Percentiles rank a stretch among this genome's conserved stretches.
Evolutionary conservation across 352 stramenopile species (phyloP).

Genomic region (Elongisporangium senticosum): DNA sequence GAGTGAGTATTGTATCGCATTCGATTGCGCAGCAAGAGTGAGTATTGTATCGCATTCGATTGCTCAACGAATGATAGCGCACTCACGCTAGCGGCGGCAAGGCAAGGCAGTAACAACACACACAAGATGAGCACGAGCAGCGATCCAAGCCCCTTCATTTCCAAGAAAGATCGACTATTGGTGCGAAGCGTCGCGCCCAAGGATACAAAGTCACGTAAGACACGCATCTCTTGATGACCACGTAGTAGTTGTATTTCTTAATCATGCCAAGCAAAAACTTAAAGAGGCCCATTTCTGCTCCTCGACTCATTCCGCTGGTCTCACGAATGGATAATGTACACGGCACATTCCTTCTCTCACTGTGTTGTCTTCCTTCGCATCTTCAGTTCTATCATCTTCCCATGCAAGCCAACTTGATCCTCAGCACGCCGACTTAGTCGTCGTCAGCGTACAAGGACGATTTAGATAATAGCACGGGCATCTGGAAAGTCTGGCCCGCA

Average conservation of each 20-base stretch:
- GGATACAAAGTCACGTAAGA: no score
- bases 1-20: neutral
- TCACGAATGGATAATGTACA: neutral
- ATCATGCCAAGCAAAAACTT: neutral
- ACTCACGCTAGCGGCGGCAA: neutral
- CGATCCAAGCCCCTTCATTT: neutral
- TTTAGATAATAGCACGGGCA: constrained; percentile 84
- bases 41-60: no score
- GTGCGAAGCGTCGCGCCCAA: neutral
- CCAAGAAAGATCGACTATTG: neutral
- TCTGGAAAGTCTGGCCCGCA: constrained; percentile 65
- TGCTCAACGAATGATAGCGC: no score
- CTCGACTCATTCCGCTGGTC: neutral
- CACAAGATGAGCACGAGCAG: neutral
- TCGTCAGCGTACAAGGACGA: constrained; percentile 83
- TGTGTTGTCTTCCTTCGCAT: neutral
- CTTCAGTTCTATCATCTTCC: neutral
- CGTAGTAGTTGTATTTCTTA: neutral
- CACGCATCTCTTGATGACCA: neutral
- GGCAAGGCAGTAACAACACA: neutral
- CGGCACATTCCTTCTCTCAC: neutral
- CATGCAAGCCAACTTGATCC: neutral
- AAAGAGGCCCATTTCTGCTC: neutral
- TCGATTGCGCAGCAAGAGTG: neutral
- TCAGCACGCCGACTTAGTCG: constrained; percentile 36